phyloP scores from a whole-genome alignment of 1,284 basidiomycete species.

The Cystobasidium sp. region DNA sequence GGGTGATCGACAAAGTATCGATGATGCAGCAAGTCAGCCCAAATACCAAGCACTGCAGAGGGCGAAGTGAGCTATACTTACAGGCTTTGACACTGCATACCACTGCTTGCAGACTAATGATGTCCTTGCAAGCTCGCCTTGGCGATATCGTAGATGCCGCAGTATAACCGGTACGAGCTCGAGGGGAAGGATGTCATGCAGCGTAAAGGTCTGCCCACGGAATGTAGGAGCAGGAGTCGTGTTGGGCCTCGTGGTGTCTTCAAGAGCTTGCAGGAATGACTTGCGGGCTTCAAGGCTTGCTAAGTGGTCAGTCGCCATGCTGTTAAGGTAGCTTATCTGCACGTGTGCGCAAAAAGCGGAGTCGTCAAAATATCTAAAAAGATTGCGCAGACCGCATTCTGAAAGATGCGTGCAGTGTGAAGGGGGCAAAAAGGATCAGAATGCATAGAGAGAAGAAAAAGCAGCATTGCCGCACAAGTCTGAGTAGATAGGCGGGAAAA shows the following conservation, averaged over 20 bases:
- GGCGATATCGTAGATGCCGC: conserved; percentile 26
- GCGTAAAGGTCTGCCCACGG: background rate
- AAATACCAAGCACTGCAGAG: background rate
- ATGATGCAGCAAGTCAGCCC: background rate
- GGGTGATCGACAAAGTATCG: background rate
- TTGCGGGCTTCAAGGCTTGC: background rate
- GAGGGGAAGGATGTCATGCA: conserved; percentile 28
- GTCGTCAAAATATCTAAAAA: no score
- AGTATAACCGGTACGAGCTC: conserved; percentile 29
- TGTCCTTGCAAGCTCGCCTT: conserved; percentile 22
- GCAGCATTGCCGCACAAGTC: no score
- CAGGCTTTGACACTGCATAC: conserved; percentile 25
- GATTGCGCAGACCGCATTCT: background rate
- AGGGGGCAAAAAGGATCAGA: background rate
- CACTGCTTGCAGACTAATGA: conserved; percentile 33
- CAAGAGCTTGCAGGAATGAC: background rate
- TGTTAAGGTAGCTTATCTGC: background rate
- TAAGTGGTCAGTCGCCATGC: conserved; percentile 1
- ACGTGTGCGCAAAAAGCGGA: no score
- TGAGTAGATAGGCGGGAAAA: no score
- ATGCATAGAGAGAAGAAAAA: background rate
- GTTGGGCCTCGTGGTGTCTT: background rate
- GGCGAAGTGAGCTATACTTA: background rate
- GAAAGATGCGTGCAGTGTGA: no score
- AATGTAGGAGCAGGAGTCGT: background rate